Evolutionary conservation across 805 yeast species (phyloP), one percentile per base, ranked within the genome.

Genomic region (Zygoascus tannicola): DNA sequence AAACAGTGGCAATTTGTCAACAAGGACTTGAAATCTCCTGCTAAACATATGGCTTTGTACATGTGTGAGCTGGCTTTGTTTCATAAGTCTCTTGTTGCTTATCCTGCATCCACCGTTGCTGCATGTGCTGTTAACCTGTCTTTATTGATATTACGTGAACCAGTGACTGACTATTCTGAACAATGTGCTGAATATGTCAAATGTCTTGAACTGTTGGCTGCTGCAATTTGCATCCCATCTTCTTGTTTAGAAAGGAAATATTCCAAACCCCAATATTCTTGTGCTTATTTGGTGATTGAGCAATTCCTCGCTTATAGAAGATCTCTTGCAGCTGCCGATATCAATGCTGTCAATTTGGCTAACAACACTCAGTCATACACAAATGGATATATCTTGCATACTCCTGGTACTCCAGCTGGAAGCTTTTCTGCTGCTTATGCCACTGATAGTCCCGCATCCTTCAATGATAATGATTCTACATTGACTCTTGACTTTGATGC

Each of bases 11-110:
- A n/a, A 10, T 23, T 32, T 20, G 19, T 20, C 16, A 21, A 26
- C 15, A 16, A 22, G n/a, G 14, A 26, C 22, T 7, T 14, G 33
- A 18, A 16, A 12, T 15, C 21, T 19, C 28, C 35, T 39, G 26
- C 42, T 16, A 32, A 30, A 28, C 46, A 50, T 36, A 44, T 60
- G 30, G 53, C 66, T 7, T 53, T 58, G 48, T 67, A 63, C 47
- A 52, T 66, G 18, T 57, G 67, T 50, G 69, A 64, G 51, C 47
- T 61, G 35, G 48, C 68, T 8, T 47, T 64, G 32, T 68, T 56
- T 46, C 52, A 56, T 44, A 54, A 58, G 30, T 49, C 56, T 2
- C 49, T 58, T 34, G 50, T 65, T n/a, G 53, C 45, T 3, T 57
- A 49, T 41, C 26, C 52, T 4, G 52, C 69, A 2, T 52, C 64